Percentiles rank a stretch among this genome's conserved stretches.
Evolutionary conservation across 495 filamentous ascomycete genomes (phyloP).

Genomic region (Cudoniella acicularis): DNA sequence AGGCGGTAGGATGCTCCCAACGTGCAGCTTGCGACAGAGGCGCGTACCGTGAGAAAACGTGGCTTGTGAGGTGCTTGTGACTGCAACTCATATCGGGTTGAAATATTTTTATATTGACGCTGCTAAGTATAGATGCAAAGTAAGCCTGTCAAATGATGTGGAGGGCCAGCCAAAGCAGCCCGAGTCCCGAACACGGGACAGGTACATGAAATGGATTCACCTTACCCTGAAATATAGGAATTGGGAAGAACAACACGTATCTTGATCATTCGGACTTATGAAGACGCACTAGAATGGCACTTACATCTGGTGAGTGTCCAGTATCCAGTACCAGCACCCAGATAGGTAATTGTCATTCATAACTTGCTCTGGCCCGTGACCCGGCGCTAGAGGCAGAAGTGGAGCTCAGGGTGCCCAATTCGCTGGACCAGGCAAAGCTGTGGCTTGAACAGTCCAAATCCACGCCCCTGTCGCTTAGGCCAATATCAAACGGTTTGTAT

Average conservation of each 20-base stretch:
- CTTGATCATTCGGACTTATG: neutral
- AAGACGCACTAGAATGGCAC: neutral
- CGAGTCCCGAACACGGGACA: constrained; percentile 8
- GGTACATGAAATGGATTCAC: constrained; percentile 2
- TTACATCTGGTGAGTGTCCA: neutral
- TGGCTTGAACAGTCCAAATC: neutral
- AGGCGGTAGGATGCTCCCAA: neutral
- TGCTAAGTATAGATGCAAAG: constrained; percentile 20
- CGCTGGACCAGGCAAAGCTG: neutral
- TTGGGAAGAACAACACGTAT: neutral
- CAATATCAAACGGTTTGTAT: neutral
- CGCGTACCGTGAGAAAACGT: constrained; percentile 14
- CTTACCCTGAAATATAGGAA: neutral
- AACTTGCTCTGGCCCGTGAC: neutral
- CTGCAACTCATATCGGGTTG: constrained; percentile 12
- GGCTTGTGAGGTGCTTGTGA: constrained; percentile 16
- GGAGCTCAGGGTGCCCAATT: neutral
- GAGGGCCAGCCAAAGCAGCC: constrained; percentile 1
- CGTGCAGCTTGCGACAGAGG: neutral
- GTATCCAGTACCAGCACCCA: neutral
- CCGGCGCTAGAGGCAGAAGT: neutral
- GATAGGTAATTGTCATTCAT: neutral
- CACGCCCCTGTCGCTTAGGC: neutral
- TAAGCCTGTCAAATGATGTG: constrained; percentile 9
- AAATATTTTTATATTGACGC: constrained; percentile 12